These are phyloP conservation scores for Isochrysis galbana DNA, from an alignment of 78 protist genomes.

Conservation along the genomic window DNA sequence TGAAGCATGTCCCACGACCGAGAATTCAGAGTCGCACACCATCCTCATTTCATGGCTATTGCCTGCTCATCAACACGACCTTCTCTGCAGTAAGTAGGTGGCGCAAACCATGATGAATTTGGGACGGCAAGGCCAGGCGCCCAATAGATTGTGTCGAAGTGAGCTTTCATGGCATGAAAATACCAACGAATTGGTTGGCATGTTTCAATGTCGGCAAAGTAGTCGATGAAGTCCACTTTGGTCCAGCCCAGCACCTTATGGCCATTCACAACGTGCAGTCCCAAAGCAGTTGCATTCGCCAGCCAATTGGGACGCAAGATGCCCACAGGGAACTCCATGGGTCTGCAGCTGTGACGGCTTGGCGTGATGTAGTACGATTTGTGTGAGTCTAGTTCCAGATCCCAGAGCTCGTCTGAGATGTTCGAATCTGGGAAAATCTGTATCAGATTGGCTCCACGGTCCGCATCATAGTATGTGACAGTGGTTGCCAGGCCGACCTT, in stretches of 20 bases:
- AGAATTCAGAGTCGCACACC: too few species aligned
- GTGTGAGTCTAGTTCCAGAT: not conserved
- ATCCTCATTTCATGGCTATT: too few species aligned
- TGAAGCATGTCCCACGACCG: too few species aligned
- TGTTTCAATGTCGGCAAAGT: not conserved
- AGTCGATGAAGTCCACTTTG: conserved; percentile 15
- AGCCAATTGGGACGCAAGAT: not conserved
- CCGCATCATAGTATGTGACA: not conserved
- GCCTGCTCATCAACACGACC: too few species aligned
- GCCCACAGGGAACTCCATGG: not conserved
- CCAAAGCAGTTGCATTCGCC: not conserved
- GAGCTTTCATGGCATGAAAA: not conserved
- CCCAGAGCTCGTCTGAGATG: not conserved
- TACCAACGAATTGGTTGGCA: not conserved
- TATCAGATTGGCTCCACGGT: not conserved
- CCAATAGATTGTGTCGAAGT: not conserved
- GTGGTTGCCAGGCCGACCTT: not conserved
- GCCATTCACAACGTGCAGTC: not conserved
- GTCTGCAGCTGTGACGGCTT: not conserved
- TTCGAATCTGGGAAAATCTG: not conserved
- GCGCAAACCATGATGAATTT: not conserved
- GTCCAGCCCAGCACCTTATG: not conserved
- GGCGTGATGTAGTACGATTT: not conserved
- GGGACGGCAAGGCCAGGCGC: not conserved
- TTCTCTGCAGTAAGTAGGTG: not conserved